Base-by-base conservation (phyloP, 2,329 filamentous ascomycete species). In the Xylaria polymorpha region DNA sequence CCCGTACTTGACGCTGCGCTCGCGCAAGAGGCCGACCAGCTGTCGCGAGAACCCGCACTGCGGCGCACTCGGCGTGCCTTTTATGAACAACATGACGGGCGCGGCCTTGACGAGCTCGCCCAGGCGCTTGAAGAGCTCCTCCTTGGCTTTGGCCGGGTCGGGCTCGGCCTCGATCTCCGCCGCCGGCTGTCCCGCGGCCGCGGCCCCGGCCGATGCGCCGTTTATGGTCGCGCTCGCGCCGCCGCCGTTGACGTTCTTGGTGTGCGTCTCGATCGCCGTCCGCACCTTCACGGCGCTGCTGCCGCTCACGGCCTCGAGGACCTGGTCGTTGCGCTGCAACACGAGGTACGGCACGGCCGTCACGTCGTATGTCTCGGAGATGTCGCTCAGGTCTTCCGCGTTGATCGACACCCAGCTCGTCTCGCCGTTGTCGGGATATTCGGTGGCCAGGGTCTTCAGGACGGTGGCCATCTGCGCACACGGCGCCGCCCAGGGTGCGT, bases 1-100 rank as follows among this genome's bases (percentile, higher is more conserved):
- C 22, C 96, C 96, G 80, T 98, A 99, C 80, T 97, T 94, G 69
- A 99, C 92, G 59, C 92, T 92, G 78, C 94, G 91, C 82, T 98
- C 95, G 61, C 96, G 88, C 76, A 99, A 83, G 56, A 99, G 88
- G 32, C 85, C 90, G 51, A 99, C 96, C 53, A 97, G 84, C 83
- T 98, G 94, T 74, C 95, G 86, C 74, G 93, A 97, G 83, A 99
- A 99, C 2, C 96, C 94, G 77, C 94, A 97, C 81, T 97, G 92
- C 0, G 94, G 94, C 39, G 89, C 87, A 73, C 90, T 93, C 0
- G 94, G 94, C 2, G 93, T 97, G n/a, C 94, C 94, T 84, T 97
- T 97, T 94, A 97, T 97, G 82, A 99, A 99, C 35, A 99, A 85
- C 96, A 99, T 99, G 39, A 99, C 94, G 0, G 94, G 94, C 39